These are phyloP conservation scores for Sugiyamaella japonica DNA, from an alignment of 1,139 yeast species.

Conservation along the genomic window DNA sequence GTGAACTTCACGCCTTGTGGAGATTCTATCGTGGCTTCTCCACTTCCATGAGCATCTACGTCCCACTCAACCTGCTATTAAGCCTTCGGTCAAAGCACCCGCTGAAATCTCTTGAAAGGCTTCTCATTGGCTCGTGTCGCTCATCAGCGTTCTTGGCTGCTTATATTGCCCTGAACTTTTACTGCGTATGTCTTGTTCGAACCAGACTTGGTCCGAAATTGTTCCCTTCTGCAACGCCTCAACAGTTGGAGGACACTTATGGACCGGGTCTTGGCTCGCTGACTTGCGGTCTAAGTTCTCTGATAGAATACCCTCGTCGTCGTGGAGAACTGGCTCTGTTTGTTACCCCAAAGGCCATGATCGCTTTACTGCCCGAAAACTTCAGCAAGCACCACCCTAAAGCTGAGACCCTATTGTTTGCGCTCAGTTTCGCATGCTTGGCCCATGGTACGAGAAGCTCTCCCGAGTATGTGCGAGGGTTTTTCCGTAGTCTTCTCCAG, in stretches of 20 bases:
- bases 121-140: slow-evolving; percentile 31
- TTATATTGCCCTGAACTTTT: slow-evolving; percentile 45
- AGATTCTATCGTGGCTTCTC: slow-evolving; percentile 43
- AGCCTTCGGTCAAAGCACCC: slow-evolving; percentile 7
- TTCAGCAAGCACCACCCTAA: slow-evolving; percentile 31
- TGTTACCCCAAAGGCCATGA: slow-evolving; percentile 46
- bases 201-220: slow-evolving; percentile 40
- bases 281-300: slow-evolving; percentile 44
- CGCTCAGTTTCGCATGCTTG: slow-evolving; percentile 42
- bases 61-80: slow-evolving; percentile 32
- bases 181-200: slow-evolving; percentile 44
- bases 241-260: slow-evolving; percentile 41
- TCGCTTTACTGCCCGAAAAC: slow-evolving; percentile 39
- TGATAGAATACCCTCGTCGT: slow-evolving; percentile 42
- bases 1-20: slow-evolving; percentile 45
- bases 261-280: slow-evolving; percentile 43
- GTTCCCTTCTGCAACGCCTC: slow-evolving; percentile 34
- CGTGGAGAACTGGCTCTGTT: slow-evolving; percentile 48
- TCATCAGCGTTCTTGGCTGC: slow-evolving; percentile 46
- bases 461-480: slow-evolving; percentile 27
- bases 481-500: slow-evolving; percentile 27
- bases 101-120: slow-evolving; percentile 14
- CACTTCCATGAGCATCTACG: slow-evolving; percentile 39
- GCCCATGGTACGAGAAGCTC: slow-evolving; percentile 23
- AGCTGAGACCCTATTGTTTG: slow-evolving; percentile 38